Base-by-base conservation (phyloP, 2,329 filamentous ascomycete genomes). In the Drechslerella stenobrocha region DNA sequence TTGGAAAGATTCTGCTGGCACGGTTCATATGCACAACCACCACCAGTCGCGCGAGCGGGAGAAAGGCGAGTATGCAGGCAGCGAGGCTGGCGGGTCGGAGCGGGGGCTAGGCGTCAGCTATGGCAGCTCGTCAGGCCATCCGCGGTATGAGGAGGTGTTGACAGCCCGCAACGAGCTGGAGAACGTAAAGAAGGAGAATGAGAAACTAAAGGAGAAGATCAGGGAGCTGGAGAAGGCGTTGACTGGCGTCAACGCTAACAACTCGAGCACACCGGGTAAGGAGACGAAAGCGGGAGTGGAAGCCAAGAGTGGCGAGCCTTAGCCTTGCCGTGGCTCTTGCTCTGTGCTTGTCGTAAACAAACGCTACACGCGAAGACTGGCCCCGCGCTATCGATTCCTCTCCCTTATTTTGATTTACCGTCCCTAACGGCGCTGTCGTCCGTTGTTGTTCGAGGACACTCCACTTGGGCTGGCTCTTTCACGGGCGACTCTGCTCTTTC, bases 111-210 rank as follows among this genome's bases (percentile, higher is more conserved):
- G 64, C 13, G 57, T 69, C 24, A 63, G 57, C 32, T 61, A 63
- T 32, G 50, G 50, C 8, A 58, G 57, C 23, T 69, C 64, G 1
- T 26, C 57, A 3, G 64, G 57, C 2, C 56, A 63, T 34, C 56
- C 57, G 4, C 28, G 64, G 22, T 69, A 69, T 15, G 64, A 69
- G 70, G 84, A 87, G 75, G 82, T 82, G 0, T 81, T 81, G 0
- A 81, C 80, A 64, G 83, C 83, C 71, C 79, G 84, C 2, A 78
- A 80, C 34, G 84, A 87, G 73, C 77, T 87, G 0, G 84, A 87
- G 22, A 76, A 72, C 3, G 82, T 83, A 35, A 86, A 85, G 76
- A 78, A 80, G 46, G 85, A 87, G 75, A 87, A 87, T 65, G 84
- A 87, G 52, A 74, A 75, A 0, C 76, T 87, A 45, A 85, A 84